Conservation (phyloP, 2,329 filamentous ascomycete species). For the Rhinocladiella mackenziei region DNA sequence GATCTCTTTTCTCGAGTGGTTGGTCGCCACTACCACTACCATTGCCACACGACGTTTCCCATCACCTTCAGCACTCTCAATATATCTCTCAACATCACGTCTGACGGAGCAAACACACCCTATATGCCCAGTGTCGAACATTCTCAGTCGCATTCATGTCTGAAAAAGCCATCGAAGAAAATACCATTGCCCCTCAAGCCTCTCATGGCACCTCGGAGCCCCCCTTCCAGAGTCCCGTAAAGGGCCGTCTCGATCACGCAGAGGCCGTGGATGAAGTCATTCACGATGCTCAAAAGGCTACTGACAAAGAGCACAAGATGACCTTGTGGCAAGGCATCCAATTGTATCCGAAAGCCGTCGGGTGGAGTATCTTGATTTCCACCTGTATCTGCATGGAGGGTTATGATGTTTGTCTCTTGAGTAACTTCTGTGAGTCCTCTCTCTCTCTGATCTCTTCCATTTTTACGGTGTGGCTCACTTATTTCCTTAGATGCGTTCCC, state of each 20-base stretch:
- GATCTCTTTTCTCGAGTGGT: too few species aligned
- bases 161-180: conserved; percentile 18
- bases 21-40: too few species aligned
- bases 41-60: too few species aligned
- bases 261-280: conserved; percentile 33
- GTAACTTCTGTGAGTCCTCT: conserved; percentile 24
- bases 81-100: too few species aligned
- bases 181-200: conserved; percentile 9
- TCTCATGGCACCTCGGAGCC: conserved; percentile 6
- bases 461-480: not conserved
- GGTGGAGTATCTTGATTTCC: conserved; percentile 80
- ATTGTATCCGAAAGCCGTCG: conserved; percentile 81
- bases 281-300: conserved; percentile 41
- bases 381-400: conserved; percentile 83
- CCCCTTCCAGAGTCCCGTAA: conserved; percentile 14
- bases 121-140: too few species aligned
- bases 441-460: not conserved
- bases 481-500: conserved; percentile 33
- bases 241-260: conserved; percentile 13
- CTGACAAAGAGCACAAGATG: conserved; percentile 58
- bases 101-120: too few species aligned
- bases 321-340: conserved; percentile 70
- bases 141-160: conserved; percentile 10
- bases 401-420: conserved; percentile 60
- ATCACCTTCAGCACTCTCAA: too few species aligned